These are phyloP conservation scores for Cardamine chenopodiifolia DNA, from an alignment of 345 rosid species.

Conservation along the genomic window DNA sequence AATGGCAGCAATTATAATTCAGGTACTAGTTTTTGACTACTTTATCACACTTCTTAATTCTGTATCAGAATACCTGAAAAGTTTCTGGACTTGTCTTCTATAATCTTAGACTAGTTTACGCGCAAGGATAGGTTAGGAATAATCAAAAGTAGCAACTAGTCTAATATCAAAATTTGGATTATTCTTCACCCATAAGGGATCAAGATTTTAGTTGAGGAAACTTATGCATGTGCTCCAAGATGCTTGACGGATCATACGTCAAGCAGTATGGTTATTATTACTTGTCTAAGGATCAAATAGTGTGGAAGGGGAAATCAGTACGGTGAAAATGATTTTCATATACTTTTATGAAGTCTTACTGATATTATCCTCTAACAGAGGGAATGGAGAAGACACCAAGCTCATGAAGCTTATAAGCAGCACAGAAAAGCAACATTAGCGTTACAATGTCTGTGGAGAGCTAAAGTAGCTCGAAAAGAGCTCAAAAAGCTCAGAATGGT, in stretches of 20 bases:
- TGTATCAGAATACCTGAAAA: background rate
- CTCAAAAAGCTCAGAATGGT: conserved; percentile 67
- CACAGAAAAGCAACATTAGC: conserved; percentile 54
- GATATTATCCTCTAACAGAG: conserved; percentile 46
- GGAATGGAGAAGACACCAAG: conserved; percentile 56
- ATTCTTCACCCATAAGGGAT: background rate
- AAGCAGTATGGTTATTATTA: background rate
- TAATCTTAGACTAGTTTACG: conserved; percentile 7
- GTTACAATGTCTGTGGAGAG: conserved; percentile 66
- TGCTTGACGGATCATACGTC: conserved; percentile 6
- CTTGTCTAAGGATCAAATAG: background rate
- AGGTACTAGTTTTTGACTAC: conserved; percentile 45
- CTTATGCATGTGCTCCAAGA: conserved; percentile 4
- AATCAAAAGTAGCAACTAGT: conserved; percentile 5
- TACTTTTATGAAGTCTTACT: conserved; percentile 2
- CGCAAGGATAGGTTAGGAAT: background rate
- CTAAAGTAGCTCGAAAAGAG: conserved; percentile 60
- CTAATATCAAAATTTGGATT: background rate
- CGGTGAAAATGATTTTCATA: background rate
- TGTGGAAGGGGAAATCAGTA: background rate
- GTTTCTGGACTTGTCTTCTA: conserved; percentile 8
- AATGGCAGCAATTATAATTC: conserved; percentile 59
- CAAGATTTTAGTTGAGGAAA: background rate
- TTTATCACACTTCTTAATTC: background rate
- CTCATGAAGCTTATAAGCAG: conserved; percentile 49